These are phyloP conservation scores for Phlebiopsis flavidoalba DNA, from an alignment of 768 basidiomycete species.

Conservation along the genomic window DNA sequence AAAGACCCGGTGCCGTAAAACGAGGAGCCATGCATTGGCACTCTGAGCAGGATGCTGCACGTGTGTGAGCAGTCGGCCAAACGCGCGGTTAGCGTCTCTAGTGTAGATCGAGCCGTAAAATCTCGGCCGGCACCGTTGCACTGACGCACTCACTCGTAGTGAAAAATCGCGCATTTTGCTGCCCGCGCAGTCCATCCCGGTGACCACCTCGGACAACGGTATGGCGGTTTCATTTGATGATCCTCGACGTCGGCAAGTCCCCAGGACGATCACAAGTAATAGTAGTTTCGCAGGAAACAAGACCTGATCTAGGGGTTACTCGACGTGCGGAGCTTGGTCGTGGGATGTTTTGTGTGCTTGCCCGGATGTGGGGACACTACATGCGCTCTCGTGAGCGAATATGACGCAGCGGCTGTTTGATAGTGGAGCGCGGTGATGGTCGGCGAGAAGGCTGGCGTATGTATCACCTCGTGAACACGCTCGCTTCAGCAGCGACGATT, in stretches of 20 bases:
- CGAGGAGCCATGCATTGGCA: conserved; percentile 3
- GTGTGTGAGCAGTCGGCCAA: conserved; percentile 11
- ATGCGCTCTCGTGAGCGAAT: not conserved
- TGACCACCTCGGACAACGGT: conserved; percentile 12
- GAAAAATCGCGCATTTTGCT: not conserved
- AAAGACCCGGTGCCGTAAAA: conserved; percentile 16
- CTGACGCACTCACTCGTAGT: not conserved
- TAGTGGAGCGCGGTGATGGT: not conserved
- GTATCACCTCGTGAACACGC: no score
- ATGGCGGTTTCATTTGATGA: conserved; percentile 15
- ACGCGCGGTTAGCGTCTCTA: conserved; percentile 1
- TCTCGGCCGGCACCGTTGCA: not conserved
- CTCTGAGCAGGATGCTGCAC: not conserved
- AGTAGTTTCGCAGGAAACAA: not conserved
- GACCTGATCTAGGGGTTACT: not conserved
- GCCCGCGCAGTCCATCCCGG: conserved; percentile 6
- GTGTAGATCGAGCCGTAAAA: conserved; percentile 6
- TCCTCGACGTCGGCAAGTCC: conserved; percentile 12
- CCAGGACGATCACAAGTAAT: conserved; percentile 10
- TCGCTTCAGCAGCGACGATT: no score
- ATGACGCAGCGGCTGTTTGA: no score
- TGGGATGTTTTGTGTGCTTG: not conserved
- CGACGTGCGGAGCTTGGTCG: not conserved
- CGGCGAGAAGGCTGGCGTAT: not conserved
- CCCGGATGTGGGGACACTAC: not conserved